phyloP scores from a whole-genome alignment of 208 protist species.

The Wallacemonas collosoma region DNA sequence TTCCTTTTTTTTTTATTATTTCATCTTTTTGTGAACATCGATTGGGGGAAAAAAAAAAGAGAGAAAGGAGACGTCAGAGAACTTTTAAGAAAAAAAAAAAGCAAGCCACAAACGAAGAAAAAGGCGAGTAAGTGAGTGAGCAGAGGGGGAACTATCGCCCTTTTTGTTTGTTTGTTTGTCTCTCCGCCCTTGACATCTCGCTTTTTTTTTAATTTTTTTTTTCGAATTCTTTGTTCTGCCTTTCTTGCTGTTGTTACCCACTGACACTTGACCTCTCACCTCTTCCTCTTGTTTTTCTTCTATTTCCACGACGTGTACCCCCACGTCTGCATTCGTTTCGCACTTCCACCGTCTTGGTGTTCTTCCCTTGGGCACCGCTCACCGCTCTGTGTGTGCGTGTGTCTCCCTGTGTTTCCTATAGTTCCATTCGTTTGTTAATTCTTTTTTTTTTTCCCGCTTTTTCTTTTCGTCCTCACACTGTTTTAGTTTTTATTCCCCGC shows the following conservation, averaged over 20 bases:
- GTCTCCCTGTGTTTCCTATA: background rate
- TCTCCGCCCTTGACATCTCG: conserved; percentile 8
- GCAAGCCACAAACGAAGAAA: background rate
- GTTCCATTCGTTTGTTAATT: conserved; percentile 1
- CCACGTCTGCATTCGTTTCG: too few relatives aligned
- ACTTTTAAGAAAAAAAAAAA: background rate
- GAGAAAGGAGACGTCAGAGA: background rate
- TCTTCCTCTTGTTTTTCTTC: background rate
- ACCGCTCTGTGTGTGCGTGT: too few relatives aligned
- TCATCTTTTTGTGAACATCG: conserved; percentile 14
- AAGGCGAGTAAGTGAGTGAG: conserved; percentile 3
- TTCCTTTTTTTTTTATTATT: background rate
- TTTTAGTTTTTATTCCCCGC: background rate
- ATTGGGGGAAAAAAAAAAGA: background rate
- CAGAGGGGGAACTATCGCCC: background rate
- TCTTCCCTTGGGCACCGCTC: too few relatives aligned
- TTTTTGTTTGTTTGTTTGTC: conserved; percentile 12
- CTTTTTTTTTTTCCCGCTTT: conserved; percentile 13
- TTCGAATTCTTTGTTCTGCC: background rate
- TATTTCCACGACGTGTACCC: too few relatives aligned
- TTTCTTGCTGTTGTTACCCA: background rate
- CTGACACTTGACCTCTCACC: background rate
- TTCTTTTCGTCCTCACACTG: conserved; percentile 2
- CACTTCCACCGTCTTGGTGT: too few relatives aligned
- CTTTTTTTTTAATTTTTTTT: conserved; percentile 1